A percentile compares a stretch with the other conserved stretches of the same genome.
These are phyloP conservation scores for Pyrus communis DNA, from an alignment of 306 rosid genomes.

Conservation along the genomic window DNA sequence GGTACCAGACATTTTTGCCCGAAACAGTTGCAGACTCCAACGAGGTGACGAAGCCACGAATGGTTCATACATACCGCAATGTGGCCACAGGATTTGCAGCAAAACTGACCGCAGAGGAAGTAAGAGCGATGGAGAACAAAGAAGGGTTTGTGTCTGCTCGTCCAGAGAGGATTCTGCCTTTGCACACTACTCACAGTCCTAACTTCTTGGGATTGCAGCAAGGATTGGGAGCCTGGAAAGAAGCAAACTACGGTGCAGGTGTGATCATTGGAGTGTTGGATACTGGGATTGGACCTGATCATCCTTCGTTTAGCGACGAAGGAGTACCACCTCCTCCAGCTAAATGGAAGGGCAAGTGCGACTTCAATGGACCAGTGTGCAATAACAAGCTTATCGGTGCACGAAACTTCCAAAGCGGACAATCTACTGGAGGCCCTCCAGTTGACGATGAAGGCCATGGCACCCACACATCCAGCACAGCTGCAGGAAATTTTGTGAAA, in stretches of 20 bases:
- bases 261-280: conserved; percentile 64
- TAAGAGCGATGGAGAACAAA: conserved; percentile 26
- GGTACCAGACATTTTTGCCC: conserved; percentile 56
- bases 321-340: conserved; percentile 63
- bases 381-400: conserved; percentile 75
- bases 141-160: conserved; percentile 46
- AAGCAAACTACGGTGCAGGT: conserved; percentile 54
- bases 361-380: conserved; percentile 35
- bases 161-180: conserved; percentile 23
- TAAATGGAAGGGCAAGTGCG: conserved; percentile 72
- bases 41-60: conserved; percentile 5
- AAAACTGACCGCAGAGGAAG: conserved; percentile 44
- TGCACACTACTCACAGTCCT: conserved; percentile 55
- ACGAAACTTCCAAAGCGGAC: conserved; percentile 14
- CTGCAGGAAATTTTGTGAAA: conserved; percentile 45
- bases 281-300: conserved; percentile 47
- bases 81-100: conserved; percentile 65
- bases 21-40: conserved; percentile 7
- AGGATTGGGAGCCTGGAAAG: conserved; percentile 45
- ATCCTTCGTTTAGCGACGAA: conserved; percentile 54
- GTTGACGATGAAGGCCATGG: conserved; percentile 56
- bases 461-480: conserved; percentile 70
- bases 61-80: conserved; percentile 37
- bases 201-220: conserved; percentile 49
- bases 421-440: conserved; percentile 23